phyloP scores from a whole-genome alignment of 352 stramenopile genomes.

The Globisporangium paroecandrum region DNA sequence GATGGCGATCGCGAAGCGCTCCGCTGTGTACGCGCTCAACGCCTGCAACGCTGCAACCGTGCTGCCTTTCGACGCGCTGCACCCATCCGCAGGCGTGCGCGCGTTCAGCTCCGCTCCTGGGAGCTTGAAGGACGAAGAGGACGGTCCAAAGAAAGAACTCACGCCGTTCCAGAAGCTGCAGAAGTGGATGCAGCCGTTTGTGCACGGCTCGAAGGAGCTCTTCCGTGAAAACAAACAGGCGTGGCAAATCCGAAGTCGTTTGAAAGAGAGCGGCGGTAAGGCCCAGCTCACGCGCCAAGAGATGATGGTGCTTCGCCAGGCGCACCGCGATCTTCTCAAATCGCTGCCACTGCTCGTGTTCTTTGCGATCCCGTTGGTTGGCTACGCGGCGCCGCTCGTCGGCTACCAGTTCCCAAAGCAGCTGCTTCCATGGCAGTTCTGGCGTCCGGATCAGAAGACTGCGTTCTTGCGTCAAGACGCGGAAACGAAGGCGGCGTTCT shows the following conservation, averaged over 20 bases:
- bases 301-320: constrained; percentile 80
- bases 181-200: constrained; percentile 81
- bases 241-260: constrained; percentile 57
- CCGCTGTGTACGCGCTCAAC: background rate
- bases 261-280: constrained; percentile 36
- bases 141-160: constrained; percentile 36
- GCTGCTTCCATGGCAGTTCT: constrained; percentile 84
- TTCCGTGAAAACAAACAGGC: constrained; percentile 77
- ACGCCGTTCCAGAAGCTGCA: constrained; percentile 73
- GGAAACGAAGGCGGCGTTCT: constrained; percentile 42
- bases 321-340: constrained; percentile 81
- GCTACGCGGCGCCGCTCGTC: constrained; percentile 71
- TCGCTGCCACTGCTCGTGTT: constrained; percentile 72
- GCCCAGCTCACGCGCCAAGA: constrained; percentile 52
- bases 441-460: constrained; percentile 78
- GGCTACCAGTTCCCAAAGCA: constrained; percentile 87
- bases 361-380: constrained; percentile 67
- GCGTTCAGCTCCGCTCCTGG: constrained; percentile 2
- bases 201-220: constrained; percentile 62
- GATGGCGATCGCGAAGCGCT: background rate
- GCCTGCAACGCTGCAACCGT: background rate
- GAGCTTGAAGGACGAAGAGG: constrained; percentile 3
- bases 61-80: background rate
- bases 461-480: constrained; percentile 76
- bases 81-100: background rate